Base-by-base conservation (phyloP, 495 filamentous ascomycete genomes). In the Neurospora sp. region DNA sequence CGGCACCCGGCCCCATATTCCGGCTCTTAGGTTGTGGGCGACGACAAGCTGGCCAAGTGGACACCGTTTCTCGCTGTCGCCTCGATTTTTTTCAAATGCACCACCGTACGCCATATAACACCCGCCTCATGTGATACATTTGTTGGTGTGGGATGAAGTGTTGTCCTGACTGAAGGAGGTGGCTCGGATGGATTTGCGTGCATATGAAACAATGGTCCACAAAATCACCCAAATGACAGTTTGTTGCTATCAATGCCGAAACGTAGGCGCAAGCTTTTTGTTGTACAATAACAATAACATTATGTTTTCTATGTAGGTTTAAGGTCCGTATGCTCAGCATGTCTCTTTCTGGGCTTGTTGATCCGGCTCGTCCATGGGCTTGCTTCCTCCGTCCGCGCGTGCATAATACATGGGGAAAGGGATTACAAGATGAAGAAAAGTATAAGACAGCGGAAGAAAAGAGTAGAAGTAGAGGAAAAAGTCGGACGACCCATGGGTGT, bases 401-500 rank as follows among this genome's bases (percentile, higher is more conserved):
- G 53, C 53, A 66, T 31, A 66, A 66, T 66, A 66, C 53, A 66
- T 66, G 53, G 53, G 22, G 14, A 66, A 66, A 37, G 53, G 53
- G 27, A 66, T 66, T 66, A 66, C 27, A 66, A 66, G 53, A 66
- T 66, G 53, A 66, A 66, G 53, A 66, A 66, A 66, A 66, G 53
- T 66, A 66, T 66, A 66, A 66, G 53, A 66, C 53, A 66, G 53
- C 53, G 53, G 53, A 66, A 66, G 53, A 66, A 66, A 66, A 66
- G 53, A 66, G 27, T 35, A 66, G 53, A 66, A 66, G 27, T 31
- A 66, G 27, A 35, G 27, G 53, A 66, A 35, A 27, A 66, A 66
- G 31, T 35, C 53, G 27, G 53, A 66, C 27, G 53, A 37, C 53
- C 53, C 27, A 31, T 27, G 22, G 12, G n/a, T 53, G 22, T 66